Percentiles rank a stretch among this genome's conserved stretches.
Evolutionary conservation across 2,329 filamentous ascomycete genomes (phyloP).

Genomic region (Plenodomus lindquistii): DNA sequence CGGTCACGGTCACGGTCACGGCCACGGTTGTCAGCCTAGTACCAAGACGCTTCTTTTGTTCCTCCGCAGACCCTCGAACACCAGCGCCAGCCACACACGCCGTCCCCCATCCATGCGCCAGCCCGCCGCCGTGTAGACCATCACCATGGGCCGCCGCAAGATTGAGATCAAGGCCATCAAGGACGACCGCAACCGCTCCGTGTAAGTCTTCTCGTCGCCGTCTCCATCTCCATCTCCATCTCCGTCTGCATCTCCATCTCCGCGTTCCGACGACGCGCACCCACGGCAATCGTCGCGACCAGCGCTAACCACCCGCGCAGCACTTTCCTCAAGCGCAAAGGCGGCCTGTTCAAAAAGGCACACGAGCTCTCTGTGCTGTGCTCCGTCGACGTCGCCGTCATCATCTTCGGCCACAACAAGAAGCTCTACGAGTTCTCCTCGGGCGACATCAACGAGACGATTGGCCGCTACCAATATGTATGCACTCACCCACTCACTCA

Average conservation of each 20-base stretch:
- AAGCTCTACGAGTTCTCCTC: constrained; percentile 99
- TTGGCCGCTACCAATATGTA: constrained; percentile 89
- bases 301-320: constrained; percentile 54
- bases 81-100: constrained; percentile 16
- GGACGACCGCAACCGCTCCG: constrained; percentile 95
- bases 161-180: constrained; percentile 99
- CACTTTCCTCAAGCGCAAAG: constrained; percentile 98
- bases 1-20: constrained; percentile 4
- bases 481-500: constrained; percentile 46
- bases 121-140: constrained; percentile 22
- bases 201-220: constrained; percentile 64
- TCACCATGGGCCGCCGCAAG: constrained; percentile 90
- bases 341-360: constrained; percentile 98
- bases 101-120: constrained; percentile 32
- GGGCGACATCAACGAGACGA: constrained; percentile 86
- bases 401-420: constrained; percentile 98
- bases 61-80: constrained; percentile 23
- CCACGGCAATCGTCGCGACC: constrained; percentile 13
- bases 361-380: constrained; percentile 97
- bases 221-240: too few species aligned
- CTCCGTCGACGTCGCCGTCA: constrained; percentile 96
- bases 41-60: constrained; percentile 22
- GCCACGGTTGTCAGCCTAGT: constrained; percentile 17
- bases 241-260: too few species aligned
- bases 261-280: constrained; percentile 4